These are phyloP conservation scores for Tricholoma sp. DNA, from an alignment of 768 basidiomycete genomes.

Conservation along the genomic window DNA sequence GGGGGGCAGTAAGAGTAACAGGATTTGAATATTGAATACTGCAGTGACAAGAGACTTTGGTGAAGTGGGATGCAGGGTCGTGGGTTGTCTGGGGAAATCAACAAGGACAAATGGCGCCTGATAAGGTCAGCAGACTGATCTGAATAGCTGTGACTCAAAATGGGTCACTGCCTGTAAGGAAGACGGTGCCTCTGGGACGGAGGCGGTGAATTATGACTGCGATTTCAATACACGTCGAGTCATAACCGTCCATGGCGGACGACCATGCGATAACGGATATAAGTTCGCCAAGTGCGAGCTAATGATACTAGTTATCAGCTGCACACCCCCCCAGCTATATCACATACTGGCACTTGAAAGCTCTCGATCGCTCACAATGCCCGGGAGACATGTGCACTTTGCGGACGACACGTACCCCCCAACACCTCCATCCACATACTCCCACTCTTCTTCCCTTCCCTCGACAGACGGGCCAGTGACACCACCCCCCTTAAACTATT, in stretches of 20 bases:
- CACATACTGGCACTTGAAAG: not conserved
- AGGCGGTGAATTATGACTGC: slow-evolving; percentile 10
- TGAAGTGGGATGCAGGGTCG: not conserved
- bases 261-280: slow-evolving; percentile 5
- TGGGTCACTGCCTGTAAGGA: not conserved
- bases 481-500: slow-evolving; percentile 11
- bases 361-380: slow-evolving; percentile 16
- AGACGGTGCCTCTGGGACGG: slow-evolving; percentile 4
- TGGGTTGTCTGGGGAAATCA: not conserved
- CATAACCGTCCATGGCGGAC: slow-evolving; percentile 2
- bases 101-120: not conserved
- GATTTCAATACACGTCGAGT: not conserved
- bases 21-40: too few relatives aligned
- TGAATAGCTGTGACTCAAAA: not conserved
- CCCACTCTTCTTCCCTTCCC: slow-evolving; percentile 12
- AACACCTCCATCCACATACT: slow-evolving; percentile 12
- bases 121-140: not conserved
- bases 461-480: slow-evolving; percentile 14
- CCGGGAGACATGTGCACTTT: slow-evolving; percentile 25
- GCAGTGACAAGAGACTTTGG: too few relatives aligned
- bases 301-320: not conserved
- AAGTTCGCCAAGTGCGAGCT: not conserved
- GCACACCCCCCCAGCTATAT: not conserved
- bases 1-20: too few relatives aligned
- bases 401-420: slow-evolving; percentile 11